Conservation (phyloP, 2,329 filamentous ascomycete genomes). For the Aspergillus tamarii region DNA sequence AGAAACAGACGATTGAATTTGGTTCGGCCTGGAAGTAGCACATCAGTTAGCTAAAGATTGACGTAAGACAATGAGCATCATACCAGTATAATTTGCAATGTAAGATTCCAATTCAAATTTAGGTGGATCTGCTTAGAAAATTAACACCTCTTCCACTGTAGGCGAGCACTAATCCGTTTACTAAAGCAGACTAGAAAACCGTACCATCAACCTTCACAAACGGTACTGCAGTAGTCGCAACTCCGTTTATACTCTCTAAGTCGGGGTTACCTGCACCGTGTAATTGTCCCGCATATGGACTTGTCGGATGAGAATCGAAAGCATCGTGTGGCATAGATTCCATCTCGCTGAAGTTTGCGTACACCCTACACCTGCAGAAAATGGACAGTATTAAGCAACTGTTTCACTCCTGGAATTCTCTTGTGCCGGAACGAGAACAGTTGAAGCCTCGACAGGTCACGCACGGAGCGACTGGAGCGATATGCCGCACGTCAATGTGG, state of each 20-base stretch:
- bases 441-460: background rate
- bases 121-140: constrained; percentile 63
- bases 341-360: constrained; percentile 22
- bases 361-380: background rate
- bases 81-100: constrained; percentile 85
- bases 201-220: constrained; percentile 36
- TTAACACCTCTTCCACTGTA: constrained; percentile 13
- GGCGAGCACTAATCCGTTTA: background rate
- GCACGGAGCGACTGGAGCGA: background rate
- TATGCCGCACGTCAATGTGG: constrained; percentile 5
- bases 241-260: constrained; percentile 13
- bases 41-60: constrained; percentile 7
- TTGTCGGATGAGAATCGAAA: constrained; percentile 25
- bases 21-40: constrained; percentile 66
- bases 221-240: constrained; percentile 6
- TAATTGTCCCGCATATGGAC: constrained; percentile 16
- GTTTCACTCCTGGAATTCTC: background rate
- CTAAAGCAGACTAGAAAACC: constrained; percentile 15
- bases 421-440: background rate
- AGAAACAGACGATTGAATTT: constrained; percentile 78
- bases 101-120: constrained; percentile 93
- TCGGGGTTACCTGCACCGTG: constrained; percentile 7
- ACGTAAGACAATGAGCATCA: constrained; percentile 19
- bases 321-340: constrained; percentile 32
- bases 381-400: background rate